These are phyloP conservation scores for Achaetomium macrosporum DNA, from an alignment of 2,329 filamentous ascomycete species.

Conservation along the genomic window DNA sequence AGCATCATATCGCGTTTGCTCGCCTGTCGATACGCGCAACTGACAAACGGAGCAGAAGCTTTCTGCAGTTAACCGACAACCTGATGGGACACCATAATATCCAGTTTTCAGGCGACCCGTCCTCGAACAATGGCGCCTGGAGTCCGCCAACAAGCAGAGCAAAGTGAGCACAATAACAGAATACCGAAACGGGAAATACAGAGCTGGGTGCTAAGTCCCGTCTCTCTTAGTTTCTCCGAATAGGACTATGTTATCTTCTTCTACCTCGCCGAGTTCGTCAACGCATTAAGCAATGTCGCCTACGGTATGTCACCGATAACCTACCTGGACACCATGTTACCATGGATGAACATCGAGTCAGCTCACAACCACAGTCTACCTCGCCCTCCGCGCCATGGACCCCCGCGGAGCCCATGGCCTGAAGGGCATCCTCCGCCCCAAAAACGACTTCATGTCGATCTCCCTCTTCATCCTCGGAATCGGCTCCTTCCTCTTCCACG, in stretches of 20 bases:
- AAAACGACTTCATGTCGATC: slow-evolving; percentile 37
- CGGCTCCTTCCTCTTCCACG: slow-evolving; percentile 40
- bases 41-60: no score
- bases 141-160: slow-evolving; percentile 29
- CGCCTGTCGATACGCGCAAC: no score
- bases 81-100: slow-evolving; percentile 28
- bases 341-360: not conserved
- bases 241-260: slow-evolving; percentile 49
- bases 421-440: slow-evolving; percentile 25
- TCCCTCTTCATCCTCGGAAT: slow-evolving; percentile 38
- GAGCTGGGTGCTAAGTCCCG: not conserved
- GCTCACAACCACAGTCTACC: slow-evolving; percentile 32
- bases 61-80: no score
- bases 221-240: slow-evolving; percentile 29
- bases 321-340: no score
- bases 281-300: slow-evolving; percentile 45
- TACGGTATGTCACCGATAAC: slow-evolving; percentile 34
- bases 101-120: slow-evolving; percentile 26
- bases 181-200: no score
- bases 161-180: slow-evolving; percentile 24
- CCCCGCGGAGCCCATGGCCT: slow-evolving; percentile 24
- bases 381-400: slow-evolving; percentile 36
- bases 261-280: slow-evolving; percentile 49
- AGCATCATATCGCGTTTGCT: no score
- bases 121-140: slow-evolving; percentile 25